Base-by-base conservation (phyloP, 169 alveolate genomes). In the Plasmodium blacklocki region DNA sequence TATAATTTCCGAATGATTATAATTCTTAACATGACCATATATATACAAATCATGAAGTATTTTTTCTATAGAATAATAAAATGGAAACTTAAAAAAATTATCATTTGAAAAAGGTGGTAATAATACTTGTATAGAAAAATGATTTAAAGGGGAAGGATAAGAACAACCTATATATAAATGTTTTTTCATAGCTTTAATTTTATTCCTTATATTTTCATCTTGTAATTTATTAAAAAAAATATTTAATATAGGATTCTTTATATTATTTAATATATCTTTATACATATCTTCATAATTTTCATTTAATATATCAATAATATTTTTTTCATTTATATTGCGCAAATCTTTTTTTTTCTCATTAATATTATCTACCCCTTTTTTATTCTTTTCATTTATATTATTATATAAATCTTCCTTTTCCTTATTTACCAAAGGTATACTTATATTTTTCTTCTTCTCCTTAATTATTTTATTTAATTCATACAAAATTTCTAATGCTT, bases 1-100 rank as follows among this genome's bases (percentile, higher is more conserved):
- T 54, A 83, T 83, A 43, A 83, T 39, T 29, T 83, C 91, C 32
- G 91, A 83, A 54, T 67, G 85, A 60, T 60, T 70, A 71, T 83
- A 83, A 83, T 83, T 83, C 39, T 83, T 83, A 15, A 83, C 91
- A 70, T 83, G 91, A 1, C 91, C 91, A 83, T 83, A 83, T 67
- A 83, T 15, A 59, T 83, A 70, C 91, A 83, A 68, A 68, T 83
- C 86, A 59, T 68, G 63, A 14, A 83, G n/a, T 56, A 83, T 83
- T 83, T 71, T 83, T 58, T 47, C 86, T 68, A 83, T 83, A 50
- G 91, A 76, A 29, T 68, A 83, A 70, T 83, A 83, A 58, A 83
- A 83, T 14, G 91, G 91, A 70, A 83, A 83, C 5, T 73, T 29
- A 83, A 83, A 83, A 70, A 83, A 83, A 62, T 83, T 83, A 58